A percentile compares a stretch with the other conserved stretches of the same genome.
phyloP scores from a whole-genome alignment of 495 filamentous ascomycete species.

The Xylaria palmicola region DNA sequence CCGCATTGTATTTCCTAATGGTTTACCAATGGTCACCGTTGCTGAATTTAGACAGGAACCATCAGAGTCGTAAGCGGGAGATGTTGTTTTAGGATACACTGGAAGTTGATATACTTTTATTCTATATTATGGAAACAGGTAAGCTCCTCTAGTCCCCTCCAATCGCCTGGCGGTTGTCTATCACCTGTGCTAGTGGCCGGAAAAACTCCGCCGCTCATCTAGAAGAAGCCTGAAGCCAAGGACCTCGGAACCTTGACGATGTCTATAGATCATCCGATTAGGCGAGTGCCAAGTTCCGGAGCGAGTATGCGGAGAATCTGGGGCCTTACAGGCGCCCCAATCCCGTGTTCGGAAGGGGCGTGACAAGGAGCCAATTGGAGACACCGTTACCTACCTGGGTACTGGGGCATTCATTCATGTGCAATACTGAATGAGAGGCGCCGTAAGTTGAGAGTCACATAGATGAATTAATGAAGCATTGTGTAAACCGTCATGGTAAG shows the following conservation, averaged over 20 bases:
- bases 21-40: background rate
- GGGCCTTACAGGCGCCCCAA: conserved; percentile 30
- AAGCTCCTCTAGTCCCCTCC: background rate
- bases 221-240: background rate
- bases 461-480: too few species aligned
- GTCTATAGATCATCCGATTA: conserved; percentile 4
- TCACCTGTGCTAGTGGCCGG: background rate
- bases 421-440: too few species aligned
- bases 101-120: background rate
- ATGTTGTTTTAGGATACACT: background rate
- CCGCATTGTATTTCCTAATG: background rate
- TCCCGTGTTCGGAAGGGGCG: too few species aligned
- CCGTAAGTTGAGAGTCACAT: too few species aligned
- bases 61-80: background rate
- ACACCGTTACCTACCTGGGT: too few species aligned
- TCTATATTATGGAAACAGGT: background rate
- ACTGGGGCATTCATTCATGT: too few species aligned
- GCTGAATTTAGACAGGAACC: background rate
- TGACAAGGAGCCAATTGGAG: too few species aligned
- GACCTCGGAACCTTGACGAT: background rate
- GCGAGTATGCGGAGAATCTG: conserved; percentile 28
- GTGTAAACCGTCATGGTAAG: too few species aligned
- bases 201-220: background rate
- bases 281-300: conserved; percentile 12
- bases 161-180: background rate